Evolutionary conservation across 257 asterid species (phyloP).

Genomic region (Ballota nigra): DNA sequence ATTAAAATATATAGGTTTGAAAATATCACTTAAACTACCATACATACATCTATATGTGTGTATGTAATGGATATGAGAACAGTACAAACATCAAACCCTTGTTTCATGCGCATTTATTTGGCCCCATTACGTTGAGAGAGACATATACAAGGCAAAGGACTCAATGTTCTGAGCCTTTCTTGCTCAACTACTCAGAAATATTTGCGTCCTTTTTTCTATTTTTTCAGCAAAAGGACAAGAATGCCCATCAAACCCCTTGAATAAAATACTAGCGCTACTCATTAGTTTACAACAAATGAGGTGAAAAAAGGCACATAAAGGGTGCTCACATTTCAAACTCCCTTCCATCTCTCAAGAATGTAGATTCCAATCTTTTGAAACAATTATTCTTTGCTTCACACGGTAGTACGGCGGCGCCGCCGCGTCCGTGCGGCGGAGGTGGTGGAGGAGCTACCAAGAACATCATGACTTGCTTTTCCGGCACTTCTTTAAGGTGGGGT

Average conservation of each 20-base stretch:
- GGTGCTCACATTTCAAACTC: not conserved
- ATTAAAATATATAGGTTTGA: no score
- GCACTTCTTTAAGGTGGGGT: slow-evolving; percentile 19
- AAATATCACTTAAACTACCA: not conserved
- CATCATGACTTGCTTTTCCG: not conserved
- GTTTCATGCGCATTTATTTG: slow-evolving; percentile 29
- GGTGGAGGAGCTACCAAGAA: not conserved
- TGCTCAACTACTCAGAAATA: slow-evolving; percentile 19
- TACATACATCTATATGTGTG: not conserved
- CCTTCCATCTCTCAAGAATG: not conserved
- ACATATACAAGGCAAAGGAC: slow-evolving; percentile 22
- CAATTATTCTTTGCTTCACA: not conserved
- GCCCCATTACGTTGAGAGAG: slow-evolving; percentile 31
- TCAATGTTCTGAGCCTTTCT: slow-evolving; percentile 22
- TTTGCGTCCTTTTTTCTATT: slow-evolving; percentile 1
- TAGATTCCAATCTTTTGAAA: not conserved
- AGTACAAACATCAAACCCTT: slow-evolving; percentile 19
- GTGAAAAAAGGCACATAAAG: not conserved
- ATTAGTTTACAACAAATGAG: not conserved
- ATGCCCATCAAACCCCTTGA: slow-evolving; percentile 23
- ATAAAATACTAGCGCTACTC: not conserved
- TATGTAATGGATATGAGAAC: not conserved
- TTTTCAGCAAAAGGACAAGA: slow-evolving; percentile 24
- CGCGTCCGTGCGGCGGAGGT: slow-evolving; percentile 10
- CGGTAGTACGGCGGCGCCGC: slow-evolving; percentile 1